phyloP scores from a whole-genome alignment of 768 basidiomycete genomes.

The Termitomyces heimii region DNA sequence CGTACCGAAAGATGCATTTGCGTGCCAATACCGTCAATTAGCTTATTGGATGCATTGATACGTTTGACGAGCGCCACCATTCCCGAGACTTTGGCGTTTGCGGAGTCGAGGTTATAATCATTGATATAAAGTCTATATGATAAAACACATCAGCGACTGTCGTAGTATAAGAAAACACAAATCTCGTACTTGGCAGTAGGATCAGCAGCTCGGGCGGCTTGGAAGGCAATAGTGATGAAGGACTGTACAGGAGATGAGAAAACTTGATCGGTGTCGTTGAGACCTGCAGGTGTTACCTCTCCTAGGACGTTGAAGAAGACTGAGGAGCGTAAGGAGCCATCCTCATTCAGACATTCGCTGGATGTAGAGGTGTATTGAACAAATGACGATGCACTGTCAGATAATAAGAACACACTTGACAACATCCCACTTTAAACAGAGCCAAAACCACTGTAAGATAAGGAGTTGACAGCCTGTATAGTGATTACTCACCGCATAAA shows the following conservation, averaged over 20 bases:
- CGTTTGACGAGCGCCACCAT: constrained; percentile 34
- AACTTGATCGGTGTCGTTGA: too few species aligned
- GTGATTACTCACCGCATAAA: constrained; percentile 25
- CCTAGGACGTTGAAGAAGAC: not conserved
- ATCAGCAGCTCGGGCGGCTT: constrained; percentile 43
- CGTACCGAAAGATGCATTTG: constrained; percentile 36
- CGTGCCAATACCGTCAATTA: constrained; percentile 48
- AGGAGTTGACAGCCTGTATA: not conserved
- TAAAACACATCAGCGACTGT: not conserved
- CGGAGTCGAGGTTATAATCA: constrained; percentile 45
- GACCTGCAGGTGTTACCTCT: not conserved
- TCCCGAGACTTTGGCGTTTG: constrained; percentile 39
- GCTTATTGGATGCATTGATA: constrained; percentile 28
- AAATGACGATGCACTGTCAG: not conserved
- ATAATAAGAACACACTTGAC: constrained; percentile 27
- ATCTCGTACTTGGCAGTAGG: constrained; percentile 35
- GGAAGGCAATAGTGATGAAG: constrained; percentile 48
- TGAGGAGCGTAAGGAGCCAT: not conserved
- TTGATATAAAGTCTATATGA: constrained; percentile 29
- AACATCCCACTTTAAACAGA: constrained; percentile 31
- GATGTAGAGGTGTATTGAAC: not conserved
- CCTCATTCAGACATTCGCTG: constrained; percentile 41
- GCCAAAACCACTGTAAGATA: not conserved
- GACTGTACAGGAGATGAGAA: constrained; percentile 16
- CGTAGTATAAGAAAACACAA: not conserved